Conservation (phyloP, 768 basidiomycete genomes). For the Termitomyces sp. region DNA sequence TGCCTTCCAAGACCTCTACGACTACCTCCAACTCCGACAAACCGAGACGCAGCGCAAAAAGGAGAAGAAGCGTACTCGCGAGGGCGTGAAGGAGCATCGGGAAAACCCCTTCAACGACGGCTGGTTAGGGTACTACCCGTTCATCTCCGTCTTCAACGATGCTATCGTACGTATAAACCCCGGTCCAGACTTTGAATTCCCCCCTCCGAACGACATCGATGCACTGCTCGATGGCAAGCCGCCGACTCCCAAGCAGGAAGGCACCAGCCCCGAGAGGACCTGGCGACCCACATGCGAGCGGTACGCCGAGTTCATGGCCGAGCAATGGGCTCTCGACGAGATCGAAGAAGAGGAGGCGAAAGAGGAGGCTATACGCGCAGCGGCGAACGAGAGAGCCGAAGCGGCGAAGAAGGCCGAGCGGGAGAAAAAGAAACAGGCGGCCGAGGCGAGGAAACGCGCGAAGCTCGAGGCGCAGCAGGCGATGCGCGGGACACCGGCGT, state of each 20-base stretch:
- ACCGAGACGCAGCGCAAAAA: conserved; percentile 60
- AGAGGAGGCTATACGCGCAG: conserved; percentile 34
- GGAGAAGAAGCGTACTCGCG: conserved; percentile 59
- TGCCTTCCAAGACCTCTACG: conserved; percentile 87
- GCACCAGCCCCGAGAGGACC: conserved; percentile 32
- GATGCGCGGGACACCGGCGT: conserved; percentile 6
- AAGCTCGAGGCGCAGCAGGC: conserved; percentile 28
- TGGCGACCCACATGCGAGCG: conserved; percentile 86
- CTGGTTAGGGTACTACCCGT: conserved; percentile 91
- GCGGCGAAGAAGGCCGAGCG: conserved; percentile 49
- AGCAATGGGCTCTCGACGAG: conserved; percentile 78
- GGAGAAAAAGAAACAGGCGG: conserved; percentile 48
- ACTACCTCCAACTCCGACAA: conserved; percentile 79
- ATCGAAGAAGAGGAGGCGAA: conserved; percentile 70
- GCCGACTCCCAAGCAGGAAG: conserved; percentile 8
- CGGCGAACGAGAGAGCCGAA: conserved; percentile 37
- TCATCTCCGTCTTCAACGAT: conserved; percentile 90
- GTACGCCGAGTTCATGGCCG: conserved; percentile 79
- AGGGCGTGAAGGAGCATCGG: conserved; percentile 68
- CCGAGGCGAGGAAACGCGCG: conserved; percentile 48
- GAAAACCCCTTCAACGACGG: conserved; percentile 94
- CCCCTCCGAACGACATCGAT: conserved; percentile 80
- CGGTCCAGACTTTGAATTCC: conserved; percentile 81
- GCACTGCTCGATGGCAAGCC: conserved; percentile 41
- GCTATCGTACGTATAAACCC: conserved; percentile 83